Base-by-base conservation (phyloP, 352 stramenopile species). In the Paralagenidium karlingii region DNA sequence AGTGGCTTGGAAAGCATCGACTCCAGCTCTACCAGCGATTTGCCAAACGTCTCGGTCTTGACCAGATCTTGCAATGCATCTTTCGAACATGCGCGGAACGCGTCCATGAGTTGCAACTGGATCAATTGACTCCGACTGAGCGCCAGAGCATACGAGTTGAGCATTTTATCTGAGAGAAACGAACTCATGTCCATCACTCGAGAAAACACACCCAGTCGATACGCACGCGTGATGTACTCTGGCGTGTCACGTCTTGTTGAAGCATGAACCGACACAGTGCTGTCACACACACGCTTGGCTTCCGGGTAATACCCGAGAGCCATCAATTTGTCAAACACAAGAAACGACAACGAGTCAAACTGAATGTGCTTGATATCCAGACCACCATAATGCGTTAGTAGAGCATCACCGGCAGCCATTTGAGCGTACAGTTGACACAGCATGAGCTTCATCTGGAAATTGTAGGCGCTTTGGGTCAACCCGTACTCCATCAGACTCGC, bases 371-470 rank as follows among this genome's bases (percentile, higher is more conserved):
- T 92, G 24, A 89, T 54, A 40, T 92, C 75, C 9, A 92, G 60
- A 43, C 89, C 76, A 8, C 56, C 55, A 47, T 90, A 73, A 22
- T 71, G 67, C 13, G 31, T 47, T 16, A 84, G 47, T 63, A 90
- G 81, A 2, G 74, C 68, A 5, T 68, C 48, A 13, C 61, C 62
- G 8, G 73, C 70, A n/a, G 63, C 74, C 15, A 92, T 38, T 28
- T 81, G 82, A 8, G 53, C 68, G 47, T 92, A 92, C 20, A 92
- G 54, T 16, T 69, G 78, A 19, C 61, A 79, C 24, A 92, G 55
- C 9, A 89, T 49, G n/a, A 92, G 58, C 56, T 89, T 89, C 75
- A 92, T 89, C 58, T 92, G 78, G 49, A 92, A 92, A 44, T 92
- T 92, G 66, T 88, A 92, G 21, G 68, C 60, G 39, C 78, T 92